Base-by-base conservation (phyloP, 2,329 filamentous ascomycete species). In the Zymoseptoria passerinii region DNA sequence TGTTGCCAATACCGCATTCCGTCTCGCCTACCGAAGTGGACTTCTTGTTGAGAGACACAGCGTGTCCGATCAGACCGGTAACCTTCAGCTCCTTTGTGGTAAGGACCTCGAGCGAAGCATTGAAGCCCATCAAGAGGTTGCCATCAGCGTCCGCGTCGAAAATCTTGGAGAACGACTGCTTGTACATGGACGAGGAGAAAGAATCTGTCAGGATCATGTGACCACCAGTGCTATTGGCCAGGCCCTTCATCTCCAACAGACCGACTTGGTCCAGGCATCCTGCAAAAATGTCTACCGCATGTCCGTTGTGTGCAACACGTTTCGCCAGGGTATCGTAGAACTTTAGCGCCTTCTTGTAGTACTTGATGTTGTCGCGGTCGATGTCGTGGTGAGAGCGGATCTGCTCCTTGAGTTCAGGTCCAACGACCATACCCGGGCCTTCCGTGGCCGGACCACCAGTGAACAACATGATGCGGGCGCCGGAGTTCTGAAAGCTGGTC, bases 351-450 rank as follows among this genome's bases (percentile, higher is more conserved):
- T 99, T 99, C 81, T 99, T 99, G 78, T 95, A 97, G 77, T 97
- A 96, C 76, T 99, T 99, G 78, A 96, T 95, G 73, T 96, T 96
- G 75, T 99, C 94, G 58, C 92, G 86, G 73, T 99, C 94, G 74
- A 99, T 99, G 70, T 99, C 94, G 75, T 99, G 94, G 76, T 99
- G 94, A 49, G 92, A 97, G 71, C 94, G 88, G 65, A 99, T 97
- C 8, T 95, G 91, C 73, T 99, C 94, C 73, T 92, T 88, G 65
- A 99, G 79, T 76, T 99, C 94, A 23, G 94, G 90, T 2, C 92
- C 92, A 71, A 99, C 94, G 29, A 99, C 94, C 83, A 96, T 91
- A 61, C 94, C 94, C 9, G 94, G 94, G 1, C 94, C 94, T 75
- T 99, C 94, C 0, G 94, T 99, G 48, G 92, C 91, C 55, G 94